Conservation (phyloP, 495 filamentous ascomycete genomes). For the Thermothielavioides terrestris region DNA sequence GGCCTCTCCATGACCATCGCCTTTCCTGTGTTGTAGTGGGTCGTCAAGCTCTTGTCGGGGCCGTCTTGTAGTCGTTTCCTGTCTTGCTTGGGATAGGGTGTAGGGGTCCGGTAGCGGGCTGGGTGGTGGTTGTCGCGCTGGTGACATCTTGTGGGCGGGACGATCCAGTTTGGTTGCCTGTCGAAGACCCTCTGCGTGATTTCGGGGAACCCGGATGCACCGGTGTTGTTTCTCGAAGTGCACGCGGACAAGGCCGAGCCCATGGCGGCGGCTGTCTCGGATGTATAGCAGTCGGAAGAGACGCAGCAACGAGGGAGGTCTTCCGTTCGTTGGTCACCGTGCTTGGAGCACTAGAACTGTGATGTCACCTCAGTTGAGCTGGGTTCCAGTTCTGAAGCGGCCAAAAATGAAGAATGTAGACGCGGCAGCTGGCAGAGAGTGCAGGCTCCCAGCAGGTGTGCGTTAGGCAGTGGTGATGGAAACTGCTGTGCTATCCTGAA, state of each 20-base stretch:
- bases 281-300: too few relatives aligned
- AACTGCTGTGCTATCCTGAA: too few relatives aligned
- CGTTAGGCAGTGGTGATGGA: too few relatives aligned
- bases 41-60: neutral
- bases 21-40: conserved; percentile 15
- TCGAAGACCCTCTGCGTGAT: conserved; percentile 19
- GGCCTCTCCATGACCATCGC: conserved; percentile 11
- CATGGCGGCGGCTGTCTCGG: conserved; percentile 8
- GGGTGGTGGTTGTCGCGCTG: conserved; percentile 10
- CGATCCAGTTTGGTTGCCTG: conserved; percentile 25
- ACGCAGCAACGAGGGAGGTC: neutral
- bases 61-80: conserved; percentile 6
- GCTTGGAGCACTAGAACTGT: too few relatives aligned
- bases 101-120: conserved; percentile 23
- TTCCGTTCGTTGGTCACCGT: neutral
- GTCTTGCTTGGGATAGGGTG: conserved; percentile 23
- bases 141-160: conserved; percentile 13
- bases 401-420: too few relatives aligned
- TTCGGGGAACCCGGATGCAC: conserved; percentile 8
- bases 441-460: too few relatives aligned
- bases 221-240: conserved; percentile 1
- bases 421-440: too few relatives aligned
- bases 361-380: too few relatives aligned
- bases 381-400: too few relatives aligned
- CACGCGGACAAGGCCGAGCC: conserved; percentile 22